phyloP scores from a whole-genome alignment of 306 rosid species.

The Vicia villosa region DNA sequence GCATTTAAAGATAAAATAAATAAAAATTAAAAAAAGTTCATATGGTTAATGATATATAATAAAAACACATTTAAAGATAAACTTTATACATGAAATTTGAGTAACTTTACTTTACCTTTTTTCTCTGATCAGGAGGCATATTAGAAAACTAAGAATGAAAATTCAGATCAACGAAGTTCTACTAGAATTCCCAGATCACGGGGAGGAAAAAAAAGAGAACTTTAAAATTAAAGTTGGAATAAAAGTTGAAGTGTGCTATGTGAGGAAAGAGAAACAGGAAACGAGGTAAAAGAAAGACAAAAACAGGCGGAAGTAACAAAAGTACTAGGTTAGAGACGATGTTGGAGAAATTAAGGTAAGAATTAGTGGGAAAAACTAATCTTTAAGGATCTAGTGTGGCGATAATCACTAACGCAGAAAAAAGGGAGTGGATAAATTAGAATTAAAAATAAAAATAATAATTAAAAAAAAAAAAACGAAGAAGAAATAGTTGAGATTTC shows the following conservation, averaged over 20 bases:
- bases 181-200: conserved; percentile 29
- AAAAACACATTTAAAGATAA: neutral
- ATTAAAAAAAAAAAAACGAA: neutral
- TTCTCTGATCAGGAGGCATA: conserved; percentile 91
- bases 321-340: neutral
- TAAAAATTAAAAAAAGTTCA: neutral
- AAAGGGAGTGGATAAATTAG: conserved; percentile 11
- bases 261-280: conserved; percentile 1
- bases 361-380: conserved; percentile 37
- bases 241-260: neutral
- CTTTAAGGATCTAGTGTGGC: conserved; percentile 52
- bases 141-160: conserved; percentile 52
- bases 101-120: conserved; percentile 71
- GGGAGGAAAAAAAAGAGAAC: conserved; percentile 26
- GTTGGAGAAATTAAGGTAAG: conserved; percentile 9
- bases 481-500: conserved; percentile 9
- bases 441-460: neutral
- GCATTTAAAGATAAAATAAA: neutral
- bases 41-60: neutral
- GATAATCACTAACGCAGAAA: conserved; percentile 49
- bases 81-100: neutral
- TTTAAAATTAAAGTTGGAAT: conserved; percentile 14
- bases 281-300: neutral
- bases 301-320: conserved; percentile 54
- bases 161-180: conserved; percentile 53